Evolutionary conservation across 106 monocot genomes (phyloP).

Genomic region (Dendrobium chrysotoxum): DNA sequence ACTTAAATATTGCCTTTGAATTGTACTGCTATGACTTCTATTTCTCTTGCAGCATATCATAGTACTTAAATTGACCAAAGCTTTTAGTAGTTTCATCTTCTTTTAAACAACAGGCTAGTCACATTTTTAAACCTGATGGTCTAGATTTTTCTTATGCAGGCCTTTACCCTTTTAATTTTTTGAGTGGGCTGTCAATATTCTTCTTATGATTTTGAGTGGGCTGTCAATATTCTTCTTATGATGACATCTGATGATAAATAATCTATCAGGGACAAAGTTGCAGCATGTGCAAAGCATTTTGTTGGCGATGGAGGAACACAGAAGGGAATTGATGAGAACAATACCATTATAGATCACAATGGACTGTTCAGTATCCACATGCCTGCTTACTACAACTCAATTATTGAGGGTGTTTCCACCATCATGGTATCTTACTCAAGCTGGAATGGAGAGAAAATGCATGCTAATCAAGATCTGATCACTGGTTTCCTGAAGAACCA

Average conservation of each 20-base stretch:
- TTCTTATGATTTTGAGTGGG: too few relatives aligned
- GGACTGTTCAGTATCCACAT: conserved; percentile 55
- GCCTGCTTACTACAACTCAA: conserved; percentile 48
- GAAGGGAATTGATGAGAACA: conserved; percentile 65
- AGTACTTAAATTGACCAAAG: too few relatives aligned
- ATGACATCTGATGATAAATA: neutral
- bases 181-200: too few relatives aligned
- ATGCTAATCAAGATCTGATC: conserved; percentile 46
- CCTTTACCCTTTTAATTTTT: too few relatives aligned
- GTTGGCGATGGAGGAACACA: conserved; percentile 74
- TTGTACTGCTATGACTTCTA: too few relatives aligned
- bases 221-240: too few relatives aligned
- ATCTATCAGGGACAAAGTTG: conserved; percentile 47
- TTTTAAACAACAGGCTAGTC: too few relatives aligned
- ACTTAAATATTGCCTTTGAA: too few relatives aligned
- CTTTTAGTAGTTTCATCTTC: too few relatives aligned
- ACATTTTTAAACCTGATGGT: too few relatives aligned
- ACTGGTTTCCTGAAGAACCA: conserved; percentile 55
- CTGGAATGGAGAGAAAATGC: conserved; percentile 82
- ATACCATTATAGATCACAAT: conserved; percentile 33
- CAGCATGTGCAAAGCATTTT: conserved; percentile 69
- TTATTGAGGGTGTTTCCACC: conserved; percentile 62
- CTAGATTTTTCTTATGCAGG: too few relatives aligned
- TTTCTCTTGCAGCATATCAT: too few relatives aligned
- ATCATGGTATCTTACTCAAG: conserved; percentile 74